Evolutionary conservation across 164 flowering plant species (phyloP), one percentile per base, ranked within the genome.

Genomic region (Brasenia schreberi): DNA sequence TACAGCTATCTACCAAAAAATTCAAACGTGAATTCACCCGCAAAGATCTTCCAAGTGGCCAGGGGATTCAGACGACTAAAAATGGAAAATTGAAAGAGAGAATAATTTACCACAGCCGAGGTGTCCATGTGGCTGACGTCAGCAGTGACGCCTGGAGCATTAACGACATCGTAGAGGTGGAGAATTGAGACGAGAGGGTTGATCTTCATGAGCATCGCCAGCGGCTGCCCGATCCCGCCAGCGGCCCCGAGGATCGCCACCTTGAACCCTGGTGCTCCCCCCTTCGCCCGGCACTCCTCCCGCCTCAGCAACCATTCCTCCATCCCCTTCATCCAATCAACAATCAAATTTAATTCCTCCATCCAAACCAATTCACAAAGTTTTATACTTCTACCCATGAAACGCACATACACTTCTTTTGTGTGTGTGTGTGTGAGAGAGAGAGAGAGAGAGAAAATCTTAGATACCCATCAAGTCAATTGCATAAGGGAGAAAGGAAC

Each of bases 81-180:
- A 67, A 43, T 19, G 23, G 33, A 14, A 18, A 44, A 23, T 27
- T 16, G 59, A n/a, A 61, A 45, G 53, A 68, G 43, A 33, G 9
- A 68, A 49, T 9, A 49, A 1, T 65, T 68, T 80, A 95, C 99
- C 86, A 95, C 97, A 43, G 97, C 97, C 53, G 89, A 85, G 12
- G 99, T 89, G 71, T 95, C 97, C 97, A 95, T 90, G 74, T 95
- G 99, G 70, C 99, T 95, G 73, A 95, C 79, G 76, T 95, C 99
- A 5, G 97, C 86, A 0, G 97, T 90, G 7, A 92, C 97, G 64
- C 99, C 99, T 19, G 96, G 97, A 17, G 96, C 67, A 69, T 87
- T 89, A 65, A 88, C 97, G 16, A 95, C 94, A 82, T 95, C 97
- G 67, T 95, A 92, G 14, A 95, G 86, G 77, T 91, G 97, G 72